Base-by-base conservation (phyloP, 2,329 filamentous ascomycete genomes). In the Apiospora marii region DNA sequence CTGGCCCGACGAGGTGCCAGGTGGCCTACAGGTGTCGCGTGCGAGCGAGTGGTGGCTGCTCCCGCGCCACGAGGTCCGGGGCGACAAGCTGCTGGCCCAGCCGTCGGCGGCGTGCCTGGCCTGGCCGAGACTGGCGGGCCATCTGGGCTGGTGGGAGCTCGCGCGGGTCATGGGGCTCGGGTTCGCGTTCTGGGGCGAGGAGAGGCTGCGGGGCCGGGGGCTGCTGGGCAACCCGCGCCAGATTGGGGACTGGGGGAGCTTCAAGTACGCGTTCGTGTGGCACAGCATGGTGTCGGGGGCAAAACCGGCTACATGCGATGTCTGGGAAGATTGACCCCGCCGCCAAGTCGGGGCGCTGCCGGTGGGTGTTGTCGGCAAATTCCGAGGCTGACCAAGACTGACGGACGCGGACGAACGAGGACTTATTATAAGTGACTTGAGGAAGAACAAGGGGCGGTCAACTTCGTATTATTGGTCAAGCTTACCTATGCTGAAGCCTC, bases 101-200 rank as follows among this genome's bases (percentile, higher is more conserved):
- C 2, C 12, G 4, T 53, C 49, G n/a, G 5, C 24, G 13, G 49
- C 10, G 13, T 24, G 8, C 24, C n/a, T 3, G 49, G n/a, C 24
- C 24, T 30, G 24, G 49, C n/a, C 24, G 24, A 14, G 5, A 3
- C 14, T 27, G 49, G 24, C 24, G 4, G 4, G 49, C 4, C 19
- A 48, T 22, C 19, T 48, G 46, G 6, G 3, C 7, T n/a, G 46
- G 46, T 10, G 49, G n/a, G 49, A 53, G 12, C 27, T 53, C 4
- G 2, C 24, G 12, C 10, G 1, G 12, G 24, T 4, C 12, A 4
- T 14, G 24, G 10, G 24, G 49, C 24, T 27, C 24, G 49, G 49
- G 49, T 53, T 53, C 24, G 49, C 49, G 24, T 53, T 53, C 24
- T 53, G 24, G 49, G 30, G 49, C 49, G 49, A 53, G n/a, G 49